These are phyloP conservation scores for Beta corolliflora DNA, from an alignment of 179 eudicot genomes.

Conservation along the genomic window DNA sequence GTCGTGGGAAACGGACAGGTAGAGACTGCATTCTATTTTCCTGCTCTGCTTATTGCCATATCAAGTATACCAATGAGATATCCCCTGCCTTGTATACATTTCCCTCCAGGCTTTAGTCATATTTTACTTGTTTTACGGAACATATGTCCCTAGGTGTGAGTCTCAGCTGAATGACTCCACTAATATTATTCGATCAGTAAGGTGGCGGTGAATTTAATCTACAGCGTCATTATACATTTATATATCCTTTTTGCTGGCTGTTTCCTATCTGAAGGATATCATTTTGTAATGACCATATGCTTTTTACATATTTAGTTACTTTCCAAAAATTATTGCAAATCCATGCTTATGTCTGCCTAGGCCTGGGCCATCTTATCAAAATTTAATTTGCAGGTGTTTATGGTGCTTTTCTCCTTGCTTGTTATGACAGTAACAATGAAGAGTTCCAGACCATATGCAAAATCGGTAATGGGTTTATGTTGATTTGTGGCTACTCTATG, in stretches of 20 bases:
- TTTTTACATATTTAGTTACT: neutral
- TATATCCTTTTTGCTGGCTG: neutral
- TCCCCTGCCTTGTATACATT: neutral
- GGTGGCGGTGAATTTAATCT: neutral
- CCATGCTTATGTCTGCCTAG: neutral
- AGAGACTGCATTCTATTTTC: neutral
- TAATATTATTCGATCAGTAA: neutral
- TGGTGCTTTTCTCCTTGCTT: slow-evolving; percentile 98
- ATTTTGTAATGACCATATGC: neutral
- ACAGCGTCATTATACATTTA: neutral
- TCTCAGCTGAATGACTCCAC: neutral
- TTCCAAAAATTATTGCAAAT: neutral
- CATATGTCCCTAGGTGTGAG: neutral
- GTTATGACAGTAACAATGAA: slow-evolving; percentile 82
- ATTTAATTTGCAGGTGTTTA: slow-evolving; percentile 62
- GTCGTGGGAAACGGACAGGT: slow-evolving; percentile 95
- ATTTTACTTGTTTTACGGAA: neutral
- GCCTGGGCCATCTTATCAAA: slow-evolving; percentile 18
- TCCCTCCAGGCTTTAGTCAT: neutral
- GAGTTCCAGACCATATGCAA: slow-evolving; percentile 96
- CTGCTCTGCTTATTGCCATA: neutral
- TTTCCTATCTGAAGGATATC: neutral
- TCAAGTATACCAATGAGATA: neutral
- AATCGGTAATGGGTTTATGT: slow-evolving; percentile 57
- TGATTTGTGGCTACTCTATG: neutral